Evolutionary conservation across 805 yeast species (phyloP).

Genomic region (Candida sphagnicola): DNA sequence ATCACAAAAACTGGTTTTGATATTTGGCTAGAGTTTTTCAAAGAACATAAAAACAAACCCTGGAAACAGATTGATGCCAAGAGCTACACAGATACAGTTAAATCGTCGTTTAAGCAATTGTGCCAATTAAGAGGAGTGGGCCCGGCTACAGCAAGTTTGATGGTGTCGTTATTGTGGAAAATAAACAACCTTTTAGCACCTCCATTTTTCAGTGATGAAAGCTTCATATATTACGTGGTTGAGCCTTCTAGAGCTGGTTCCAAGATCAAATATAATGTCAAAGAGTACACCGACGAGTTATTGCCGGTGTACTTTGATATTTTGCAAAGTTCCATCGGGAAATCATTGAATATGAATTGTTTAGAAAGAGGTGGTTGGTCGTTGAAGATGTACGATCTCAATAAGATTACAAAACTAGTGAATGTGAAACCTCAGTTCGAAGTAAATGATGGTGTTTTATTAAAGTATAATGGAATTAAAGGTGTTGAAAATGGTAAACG

Average conservation of each 20-base stretch:
- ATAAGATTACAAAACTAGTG: constrained; percentile 18
- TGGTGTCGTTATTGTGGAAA: constrained; percentile 29
- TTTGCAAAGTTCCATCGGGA: constrained; percentile 1
- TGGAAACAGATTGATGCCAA: constrained; percentile 2
- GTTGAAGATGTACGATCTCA: constrained; percentile 24
- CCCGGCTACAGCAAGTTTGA: constrained; percentile 47
- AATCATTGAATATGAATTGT: constrained; percentile 9
- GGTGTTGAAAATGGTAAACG: constrained; percentile 2
- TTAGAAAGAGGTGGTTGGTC: constrained; percentile 39
- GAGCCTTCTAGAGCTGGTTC: constrained; percentile 17
- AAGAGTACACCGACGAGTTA: constrained; percentile 38
- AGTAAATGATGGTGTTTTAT: constrained; percentile 9
- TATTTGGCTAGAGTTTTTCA: constrained; percentile 10
- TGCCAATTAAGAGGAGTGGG: constrained; percentile 45
- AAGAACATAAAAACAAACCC: not conserved
- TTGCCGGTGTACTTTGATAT: constrained; percentile 19
- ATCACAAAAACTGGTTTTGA: constrained; percentile 25
- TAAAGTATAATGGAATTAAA: constrained; percentile 5
- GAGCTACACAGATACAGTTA: constrained; percentile 17
- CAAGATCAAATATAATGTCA: constrained; percentile 38
- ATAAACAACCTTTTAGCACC: constrained; percentile 23
- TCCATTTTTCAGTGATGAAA: constrained; percentile 49
- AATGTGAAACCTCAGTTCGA: constrained; percentile 13
- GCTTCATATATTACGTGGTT: constrained; percentile 33
- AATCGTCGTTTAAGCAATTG: constrained; percentile 22